Conservation (phyloP, 306 rosid genomes). For the Oxytropis ochrocephala region DNA sequence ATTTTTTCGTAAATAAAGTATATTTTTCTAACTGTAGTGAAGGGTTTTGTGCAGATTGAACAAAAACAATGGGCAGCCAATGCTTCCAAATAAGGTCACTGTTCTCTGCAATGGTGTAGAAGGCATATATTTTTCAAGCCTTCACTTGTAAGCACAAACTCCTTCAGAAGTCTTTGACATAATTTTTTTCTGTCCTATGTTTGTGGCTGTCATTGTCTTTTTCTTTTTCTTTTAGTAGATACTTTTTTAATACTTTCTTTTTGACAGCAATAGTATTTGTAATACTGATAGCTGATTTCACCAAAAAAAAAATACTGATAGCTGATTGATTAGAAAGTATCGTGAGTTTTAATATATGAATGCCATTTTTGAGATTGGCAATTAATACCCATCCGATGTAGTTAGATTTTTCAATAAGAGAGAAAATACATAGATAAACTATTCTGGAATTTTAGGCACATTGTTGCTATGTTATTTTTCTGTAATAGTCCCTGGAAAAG, state of each 20-base stretch:
- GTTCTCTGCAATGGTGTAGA: slow-evolving; percentile 92
- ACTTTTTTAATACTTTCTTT: neutral
- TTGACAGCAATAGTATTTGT: neutral
- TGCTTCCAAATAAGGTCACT: slow-evolving; percentile 73
- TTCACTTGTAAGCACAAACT: slow-evolving; percentile 74
- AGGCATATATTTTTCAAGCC: slow-evolving; percentile 96
- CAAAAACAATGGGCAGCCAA: slow-evolving; percentile 47
- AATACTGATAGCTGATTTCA: neutral
- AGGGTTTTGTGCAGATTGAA: slow-evolving; percentile 43
- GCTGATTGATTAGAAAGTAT: neutral
- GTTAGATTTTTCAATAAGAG: neutral
- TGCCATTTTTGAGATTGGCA: slow-evolving; percentile 12
- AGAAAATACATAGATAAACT: neutral
- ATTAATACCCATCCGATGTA: neutral
- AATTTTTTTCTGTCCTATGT: neutral
- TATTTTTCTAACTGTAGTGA: slow-evolving; percentile 27
- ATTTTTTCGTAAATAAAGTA: neutral
- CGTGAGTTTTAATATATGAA: neutral
- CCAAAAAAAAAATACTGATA: neutral
- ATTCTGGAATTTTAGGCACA: neutral
- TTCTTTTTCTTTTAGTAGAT: neutral
- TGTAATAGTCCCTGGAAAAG: neutral
- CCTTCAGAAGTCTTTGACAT: slow-evolving; percentile 9
- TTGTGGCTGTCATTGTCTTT: too few relatives aligned
- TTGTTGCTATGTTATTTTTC: slow-evolving; percentile 2